A percentile compares a stretch with the other conserved stretches of the same genome.
These are phyloP conservation scores for Aspergillus nomiae DNA, from an alignment of 2,329 filamentous ascomycete species.

Conservation along the genomic window DNA sequence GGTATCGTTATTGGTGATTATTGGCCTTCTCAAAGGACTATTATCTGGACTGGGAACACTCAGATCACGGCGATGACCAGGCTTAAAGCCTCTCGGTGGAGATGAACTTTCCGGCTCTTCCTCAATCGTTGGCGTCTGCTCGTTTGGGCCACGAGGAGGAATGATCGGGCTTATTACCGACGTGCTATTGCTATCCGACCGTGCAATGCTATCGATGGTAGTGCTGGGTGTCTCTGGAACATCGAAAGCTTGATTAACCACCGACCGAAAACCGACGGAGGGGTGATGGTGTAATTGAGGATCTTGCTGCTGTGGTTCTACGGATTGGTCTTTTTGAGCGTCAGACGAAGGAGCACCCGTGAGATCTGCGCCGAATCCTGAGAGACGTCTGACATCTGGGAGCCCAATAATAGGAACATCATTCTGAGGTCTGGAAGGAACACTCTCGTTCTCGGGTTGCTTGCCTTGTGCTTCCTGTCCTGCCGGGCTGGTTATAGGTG, in stretches of 20 bases:
- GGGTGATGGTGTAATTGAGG: conserved; percentile 53
- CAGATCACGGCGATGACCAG: conserved; percentile 59
- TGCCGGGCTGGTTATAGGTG: not conserved
- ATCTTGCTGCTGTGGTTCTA: conserved; percentile 18
- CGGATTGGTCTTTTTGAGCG: conserved; percentile 14
- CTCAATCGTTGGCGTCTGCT: conserved; percentile 56
- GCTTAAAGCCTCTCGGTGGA: conserved; percentile 45
- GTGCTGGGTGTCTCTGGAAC: conserved; percentile 57
- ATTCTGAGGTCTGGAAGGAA: conserved; percentile 6
- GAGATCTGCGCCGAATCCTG: conserved; percentile 38
- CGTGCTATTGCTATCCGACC: conserved; percentile 66
- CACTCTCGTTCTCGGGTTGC: not conserved
- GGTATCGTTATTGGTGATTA: conserved; percentile 48
- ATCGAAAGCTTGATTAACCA: conserved; percentile 68
- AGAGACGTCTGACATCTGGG: conserved; percentile 47
- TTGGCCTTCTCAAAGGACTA: conserved; percentile 63
- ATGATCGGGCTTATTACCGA: conserved; percentile 68
- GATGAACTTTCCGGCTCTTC: conserved; percentile 51
- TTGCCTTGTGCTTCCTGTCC: not conserved
- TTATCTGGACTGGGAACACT: conserved; percentile 61
- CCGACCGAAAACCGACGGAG: conserved; percentile 59
- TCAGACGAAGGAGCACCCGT: conserved; percentile 18
- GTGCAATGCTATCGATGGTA: conserved; percentile 54
- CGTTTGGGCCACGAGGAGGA: conserved; percentile 39
- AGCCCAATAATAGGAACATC: conserved; percentile 31